These are phyloP conservation scores for Psilocybe subaeruginosa DNA, from an alignment of 768 basidiomycete species.

Conservation along the genomic window DNA sequence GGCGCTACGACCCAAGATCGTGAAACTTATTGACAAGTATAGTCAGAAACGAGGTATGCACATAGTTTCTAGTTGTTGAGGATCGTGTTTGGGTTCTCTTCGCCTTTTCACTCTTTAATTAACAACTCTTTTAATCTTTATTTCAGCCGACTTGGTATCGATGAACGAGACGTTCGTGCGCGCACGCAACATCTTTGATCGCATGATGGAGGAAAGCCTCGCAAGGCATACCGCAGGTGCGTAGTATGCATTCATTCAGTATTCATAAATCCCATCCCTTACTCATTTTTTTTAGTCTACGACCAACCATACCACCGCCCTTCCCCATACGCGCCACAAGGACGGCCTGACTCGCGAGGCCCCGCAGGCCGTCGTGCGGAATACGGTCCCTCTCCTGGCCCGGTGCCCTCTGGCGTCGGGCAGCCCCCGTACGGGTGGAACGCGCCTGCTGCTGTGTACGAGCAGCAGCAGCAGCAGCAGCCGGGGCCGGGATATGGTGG, in stretches of 20 bases:
- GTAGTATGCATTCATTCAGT: conserved; percentile 50
- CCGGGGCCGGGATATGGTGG: background rate
- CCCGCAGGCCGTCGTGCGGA: conserved; percentile 33
- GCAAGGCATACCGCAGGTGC: conserved; percentile 71
- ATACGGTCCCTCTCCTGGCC: conserved; percentile 15
- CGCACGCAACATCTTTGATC: conserved; percentile 87
- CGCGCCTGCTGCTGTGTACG: conserved; percentile 29
- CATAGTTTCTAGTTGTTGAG: no score
- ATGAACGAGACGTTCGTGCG: conserved; percentile 95
- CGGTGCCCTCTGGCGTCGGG: background rate
- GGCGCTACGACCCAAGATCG: conserved; percentile 90
- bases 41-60: conserved; percentile 78
- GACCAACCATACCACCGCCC: conserved; percentile 41
- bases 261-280: conserved; percentile 3
- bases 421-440: conserved; percentile 51
- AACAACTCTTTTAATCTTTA: no score
- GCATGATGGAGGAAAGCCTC: conserved; percentile 91
- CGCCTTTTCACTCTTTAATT: no score
- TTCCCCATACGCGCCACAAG: conserved; percentile 21
- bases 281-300: conserved; percentile 44
- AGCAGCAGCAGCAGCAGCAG: conserved; percentile 42
- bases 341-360: conserved; percentile 24
- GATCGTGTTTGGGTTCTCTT: no score
- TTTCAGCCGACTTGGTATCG: conserved; percentile 78
- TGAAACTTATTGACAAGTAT: conserved; percentile 96